Percentiles rank a stretch among this genome's conserved stretches.
Evolutionary conservation across 306 rosid species (phyloP).

Genomic region (Acacia confusa): DNA sequence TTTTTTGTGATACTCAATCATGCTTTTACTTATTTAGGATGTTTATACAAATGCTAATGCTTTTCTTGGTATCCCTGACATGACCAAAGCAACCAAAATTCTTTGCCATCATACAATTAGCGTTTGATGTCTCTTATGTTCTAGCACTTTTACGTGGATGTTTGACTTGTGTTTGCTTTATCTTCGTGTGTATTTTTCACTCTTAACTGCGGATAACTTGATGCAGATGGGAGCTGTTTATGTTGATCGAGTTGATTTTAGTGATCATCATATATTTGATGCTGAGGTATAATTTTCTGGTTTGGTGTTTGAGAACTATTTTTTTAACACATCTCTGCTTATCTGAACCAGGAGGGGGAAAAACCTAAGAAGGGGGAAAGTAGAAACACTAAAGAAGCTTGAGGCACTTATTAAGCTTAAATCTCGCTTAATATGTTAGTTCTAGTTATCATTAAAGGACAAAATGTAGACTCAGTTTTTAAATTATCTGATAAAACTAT

Average conservation of each 20-base stretch:
- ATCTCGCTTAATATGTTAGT: neutral
- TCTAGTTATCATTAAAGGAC: too few species aligned
- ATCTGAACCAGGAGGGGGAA: neutral
- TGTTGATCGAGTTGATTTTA: constrained; percentile 77
- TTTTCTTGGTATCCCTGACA: neutral
- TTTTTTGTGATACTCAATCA: neutral
- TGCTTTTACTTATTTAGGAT: neutral
- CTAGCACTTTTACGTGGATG: neutral
- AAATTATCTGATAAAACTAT: too few species aligned
- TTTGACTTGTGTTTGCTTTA: constrained; percentile 16
- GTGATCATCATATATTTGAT: constrained; percentile 77
- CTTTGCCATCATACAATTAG: constrained; percentile 11
- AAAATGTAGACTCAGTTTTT: too few species aligned
- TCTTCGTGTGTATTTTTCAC: constrained; percentile 21
- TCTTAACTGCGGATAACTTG: constrained; percentile 41
- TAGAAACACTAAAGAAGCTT: neutral
- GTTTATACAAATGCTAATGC: neutral
- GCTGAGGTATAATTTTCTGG: constrained; percentile 47
- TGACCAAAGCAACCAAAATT: neutral
- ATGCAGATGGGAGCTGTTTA: constrained; percentile 69
- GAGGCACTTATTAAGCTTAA: neutral
- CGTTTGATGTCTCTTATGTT: neutral
- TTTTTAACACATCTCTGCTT: neutral
- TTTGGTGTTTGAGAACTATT: constrained; percentile 6
- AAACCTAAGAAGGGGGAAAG: neutral